Evolutionary conservation across 345 rosid species (phyloP).

Genomic region (Laguncularia racemosa): DNA sequence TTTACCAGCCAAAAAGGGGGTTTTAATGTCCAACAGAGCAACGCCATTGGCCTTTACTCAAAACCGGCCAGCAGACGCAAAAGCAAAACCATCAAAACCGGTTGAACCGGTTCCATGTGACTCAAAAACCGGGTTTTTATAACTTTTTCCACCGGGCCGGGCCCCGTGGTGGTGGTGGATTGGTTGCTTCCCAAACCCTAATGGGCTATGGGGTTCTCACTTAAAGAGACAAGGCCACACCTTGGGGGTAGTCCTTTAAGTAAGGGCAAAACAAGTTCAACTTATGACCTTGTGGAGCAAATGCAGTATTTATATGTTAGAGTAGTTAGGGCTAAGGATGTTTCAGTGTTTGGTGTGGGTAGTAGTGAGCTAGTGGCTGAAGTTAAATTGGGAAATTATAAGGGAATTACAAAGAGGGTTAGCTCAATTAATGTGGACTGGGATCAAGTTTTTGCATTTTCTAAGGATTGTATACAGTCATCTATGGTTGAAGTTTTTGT

Average conservation of each 20-base stretch:
- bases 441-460: constrained; percentile 75
- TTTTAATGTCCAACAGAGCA: constrained; percentile 30
- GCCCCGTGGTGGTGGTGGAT: constrained; percentile 11
- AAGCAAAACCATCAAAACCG: constrained; percentile 29
- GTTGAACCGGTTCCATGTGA: constrained; percentile 38
- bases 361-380: constrained; percentile 50
- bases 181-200: constrained; percentile 17
- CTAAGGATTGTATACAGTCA: constrained; percentile 70
- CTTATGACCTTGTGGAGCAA: constrained; percentile 78
- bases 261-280: constrained; percentile 57
- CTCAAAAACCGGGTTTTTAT: constrained; percentile 48
- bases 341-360: constrained; percentile 20
- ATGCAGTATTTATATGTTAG: constrained; percentile 70
- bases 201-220: constrained; percentile 41
- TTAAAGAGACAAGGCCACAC: constrained; percentile 63
- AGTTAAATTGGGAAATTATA: constrained; percentile 61
- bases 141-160: constrained; percentile 30
- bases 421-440: constrained; percentile 33
- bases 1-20: constrained; percentile 30
- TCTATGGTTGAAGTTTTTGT: constrained; percentile 59
- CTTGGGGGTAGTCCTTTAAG: constrained; percentile 49
- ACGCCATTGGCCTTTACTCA: constrained; percentile 21
- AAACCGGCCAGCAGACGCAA: constrained; percentile 34
- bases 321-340: constrained; percentile 46
- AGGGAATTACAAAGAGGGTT: constrained; percentile 50